These are phyloP conservation scores for Pleomassaria siparia DNA, from an alignment of 2,329 filamentous ascomycete species.

Conservation along the genomic window DNA sequence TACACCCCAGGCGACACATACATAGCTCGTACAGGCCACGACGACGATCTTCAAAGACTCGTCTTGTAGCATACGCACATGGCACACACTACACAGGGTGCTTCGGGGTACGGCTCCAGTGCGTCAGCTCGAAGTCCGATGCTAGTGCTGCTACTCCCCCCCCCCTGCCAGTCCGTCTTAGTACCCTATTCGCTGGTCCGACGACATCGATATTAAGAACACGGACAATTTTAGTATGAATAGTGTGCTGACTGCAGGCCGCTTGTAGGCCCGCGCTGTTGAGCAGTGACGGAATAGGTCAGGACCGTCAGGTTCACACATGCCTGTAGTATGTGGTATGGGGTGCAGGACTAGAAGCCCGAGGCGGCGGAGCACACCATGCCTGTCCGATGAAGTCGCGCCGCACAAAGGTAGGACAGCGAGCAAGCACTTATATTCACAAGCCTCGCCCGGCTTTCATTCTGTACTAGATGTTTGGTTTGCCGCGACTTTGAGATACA, in stretches of 20 bases:
- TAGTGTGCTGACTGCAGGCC: conserved; percentile 27
- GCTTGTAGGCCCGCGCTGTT: conserved; percentile 14
- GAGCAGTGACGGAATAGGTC: conserved; percentile 20
- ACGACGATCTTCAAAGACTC: conserved; percentile 2
- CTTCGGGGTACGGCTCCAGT: conserved; percentile 26
- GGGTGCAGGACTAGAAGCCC: conserved; percentile 23
- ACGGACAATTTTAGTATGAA: conserved; percentile 18
- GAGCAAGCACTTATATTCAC: conserved; percentile 10
- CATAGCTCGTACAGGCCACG: neutral
- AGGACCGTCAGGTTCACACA: conserved; percentile 13
- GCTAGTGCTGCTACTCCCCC: conserved; percentile 21
- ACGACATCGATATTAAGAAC: conserved; percentile 13
- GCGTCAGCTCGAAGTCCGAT: conserved; percentile 22
- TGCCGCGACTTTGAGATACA: conserved; percentile 1
- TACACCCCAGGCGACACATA: neutral
- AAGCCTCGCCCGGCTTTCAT: conserved; percentile 9
- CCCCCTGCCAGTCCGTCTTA: conserved; percentile 15
- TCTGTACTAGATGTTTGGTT: conserved; percentile 4
- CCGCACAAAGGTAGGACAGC: conserved; percentile 1
- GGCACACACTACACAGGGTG: too few species aligned
- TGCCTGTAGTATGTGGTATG: conserved; percentile 6
- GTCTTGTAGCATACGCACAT: too few species aligned
- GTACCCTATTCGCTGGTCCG: conserved; percentile 23
- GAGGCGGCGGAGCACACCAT: conserved; percentile 16
- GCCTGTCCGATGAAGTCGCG: conserved; percentile 12